Evolutionary conservation across 345 rosid species (phyloP).

Genomic region (Mercurialis annua): DNA sequence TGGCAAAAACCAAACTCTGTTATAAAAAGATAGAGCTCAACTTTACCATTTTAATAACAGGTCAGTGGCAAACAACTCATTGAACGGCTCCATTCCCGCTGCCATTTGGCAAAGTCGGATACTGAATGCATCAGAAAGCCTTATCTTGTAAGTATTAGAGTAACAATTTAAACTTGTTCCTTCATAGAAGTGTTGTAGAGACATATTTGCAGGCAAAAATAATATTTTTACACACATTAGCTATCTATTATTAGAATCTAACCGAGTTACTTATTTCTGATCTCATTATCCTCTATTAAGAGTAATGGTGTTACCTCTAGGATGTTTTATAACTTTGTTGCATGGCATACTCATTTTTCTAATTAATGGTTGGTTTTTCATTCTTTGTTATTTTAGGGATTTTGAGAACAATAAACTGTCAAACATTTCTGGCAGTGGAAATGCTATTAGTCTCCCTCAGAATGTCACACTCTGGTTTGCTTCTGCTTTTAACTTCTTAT

Average conservation of each 20-base stretch:
- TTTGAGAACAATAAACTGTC: constrained; percentile 62
- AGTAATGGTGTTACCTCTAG: background rate
- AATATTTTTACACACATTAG: background rate
- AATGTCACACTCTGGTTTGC: constrained; percentile 78
- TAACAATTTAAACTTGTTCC: background rate
- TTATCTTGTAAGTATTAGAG: constrained; percentile 58
- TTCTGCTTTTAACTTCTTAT: constrained; percentile 26
- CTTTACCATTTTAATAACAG: constrained; percentile 44
- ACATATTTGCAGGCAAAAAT: background rate
- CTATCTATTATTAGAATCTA: background rate
- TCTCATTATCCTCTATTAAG: background rate
- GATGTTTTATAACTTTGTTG: constrained; percentile 5
- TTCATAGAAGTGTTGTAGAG: background rate
- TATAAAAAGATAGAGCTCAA: constrained; percentile 7
- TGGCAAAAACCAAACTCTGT: background rate
- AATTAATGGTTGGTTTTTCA: constrained; percentile 1
- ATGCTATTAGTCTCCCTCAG: constrained; percentile 51
- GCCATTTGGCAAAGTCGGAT: constrained; percentile 66
- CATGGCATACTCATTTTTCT: constrained; percentile 8
- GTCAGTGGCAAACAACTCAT: constrained; percentile 70
- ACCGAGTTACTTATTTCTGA: constrained; percentile 5
- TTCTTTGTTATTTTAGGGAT: constrained; percentile 47
- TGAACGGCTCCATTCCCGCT: constrained; percentile 67
- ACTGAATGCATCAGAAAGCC: constrained; percentile 44
- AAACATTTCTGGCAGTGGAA: constrained; percentile 62